These are phyloP conservation scores for Dendrobium catenatum DNA, from an alignment of 106 monocot species.

Conservation along the genomic window DNA sequence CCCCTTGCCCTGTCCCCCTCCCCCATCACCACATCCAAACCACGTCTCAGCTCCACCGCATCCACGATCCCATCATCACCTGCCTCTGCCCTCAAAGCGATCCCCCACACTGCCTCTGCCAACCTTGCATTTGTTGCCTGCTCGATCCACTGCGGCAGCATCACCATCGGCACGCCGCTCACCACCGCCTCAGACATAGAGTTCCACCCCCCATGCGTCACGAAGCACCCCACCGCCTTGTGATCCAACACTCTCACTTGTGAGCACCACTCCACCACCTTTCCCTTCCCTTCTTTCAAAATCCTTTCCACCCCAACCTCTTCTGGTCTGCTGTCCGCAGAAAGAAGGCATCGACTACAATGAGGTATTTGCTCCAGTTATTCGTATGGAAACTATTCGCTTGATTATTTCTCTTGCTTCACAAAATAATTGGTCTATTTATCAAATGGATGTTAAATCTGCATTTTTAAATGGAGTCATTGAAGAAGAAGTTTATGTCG, in stretches of 20 bases:
- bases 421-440: too few species aligned
- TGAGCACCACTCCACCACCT: constrained; percentile 15
- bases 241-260: constrained; percentile 3
- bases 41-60: background rate
- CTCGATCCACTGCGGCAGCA: constrained; percentile 8
- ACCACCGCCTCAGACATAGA: constrained; percentile 1
- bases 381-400: too few species aligned
- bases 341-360: too few species aligned
- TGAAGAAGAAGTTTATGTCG: too few species aligned
- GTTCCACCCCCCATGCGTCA: too few species aligned
- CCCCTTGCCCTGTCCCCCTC: background rate
- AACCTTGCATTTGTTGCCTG: constrained; percentile 9
- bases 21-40: constrained; percentile 10
- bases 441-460: too few species aligned
- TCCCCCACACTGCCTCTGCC: constrained; percentile 6
- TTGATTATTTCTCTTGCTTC: too few species aligned
- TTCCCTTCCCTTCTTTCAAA: constrained; percentile 17
- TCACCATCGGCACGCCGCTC: background rate
- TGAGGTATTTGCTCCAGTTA: too few species aligned
- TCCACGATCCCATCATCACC: background rate
- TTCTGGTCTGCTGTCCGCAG: constrained; percentile 19
- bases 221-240: too few species aligned
- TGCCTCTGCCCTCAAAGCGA: background rate
- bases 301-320: constrained; percentile 5
- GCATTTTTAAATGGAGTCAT: too few species aligned